Evolutionary conservation across 495 filamentous ascomycete species (phyloP).

Genomic region (Saxophila tyrrhenica): DNA sequence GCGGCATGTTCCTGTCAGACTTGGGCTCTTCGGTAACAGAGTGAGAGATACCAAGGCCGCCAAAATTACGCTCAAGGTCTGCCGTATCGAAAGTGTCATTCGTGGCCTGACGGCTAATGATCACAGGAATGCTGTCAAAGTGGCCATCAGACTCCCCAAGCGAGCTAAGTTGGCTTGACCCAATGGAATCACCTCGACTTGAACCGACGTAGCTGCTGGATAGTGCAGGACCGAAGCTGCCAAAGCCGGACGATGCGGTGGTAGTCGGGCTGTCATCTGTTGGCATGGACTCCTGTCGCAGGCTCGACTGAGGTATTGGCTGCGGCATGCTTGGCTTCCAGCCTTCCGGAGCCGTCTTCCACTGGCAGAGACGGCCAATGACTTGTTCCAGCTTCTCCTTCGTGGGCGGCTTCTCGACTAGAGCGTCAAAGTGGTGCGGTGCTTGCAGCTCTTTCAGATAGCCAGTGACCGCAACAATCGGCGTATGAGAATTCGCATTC

Average conservation of each 20-base stretch:
- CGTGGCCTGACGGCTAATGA: constrained; percentile 54
- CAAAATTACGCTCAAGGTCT: constrained; percentile 36
- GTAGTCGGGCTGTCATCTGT: constrained; percentile 79
- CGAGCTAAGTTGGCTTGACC: constrained; percentile 49
- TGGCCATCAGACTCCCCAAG: constrained; percentile 76
- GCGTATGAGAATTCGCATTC: constrained; percentile 86
- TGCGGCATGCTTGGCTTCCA: constrained; percentile 29
- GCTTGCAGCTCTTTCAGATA: constrained; percentile 93
- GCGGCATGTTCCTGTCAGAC: constrained; percentile 23
- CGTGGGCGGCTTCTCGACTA: constrained; percentile 94
- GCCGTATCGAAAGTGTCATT: constrained; percentile 58
- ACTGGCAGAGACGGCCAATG: constrained; percentile 73
- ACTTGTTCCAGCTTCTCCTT: constrained; percentile 77
- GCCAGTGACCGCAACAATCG: constrained; percentile 92
- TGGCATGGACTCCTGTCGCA: constrained; percentile 49
- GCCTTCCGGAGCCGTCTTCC: constrained; percentile 60
- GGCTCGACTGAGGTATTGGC: constrained; percentile 47
- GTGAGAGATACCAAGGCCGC: constrained; percentile 51
- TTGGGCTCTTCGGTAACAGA: constrained; percentile 11
- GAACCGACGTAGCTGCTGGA: constrained; percentile 66
- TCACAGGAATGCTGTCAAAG: constrained; percentile 62
- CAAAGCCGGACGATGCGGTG: constrained; percentile 44
- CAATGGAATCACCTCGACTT: constrained; percentile 74
- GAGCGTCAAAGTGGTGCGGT: constrained; percentile 83
- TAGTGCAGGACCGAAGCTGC: constrained; percentile 51